Evolutionary conservation across 75 land plant genomes (phyloP).

Genomic region (Cunninghamia lanceolata): DNA sequence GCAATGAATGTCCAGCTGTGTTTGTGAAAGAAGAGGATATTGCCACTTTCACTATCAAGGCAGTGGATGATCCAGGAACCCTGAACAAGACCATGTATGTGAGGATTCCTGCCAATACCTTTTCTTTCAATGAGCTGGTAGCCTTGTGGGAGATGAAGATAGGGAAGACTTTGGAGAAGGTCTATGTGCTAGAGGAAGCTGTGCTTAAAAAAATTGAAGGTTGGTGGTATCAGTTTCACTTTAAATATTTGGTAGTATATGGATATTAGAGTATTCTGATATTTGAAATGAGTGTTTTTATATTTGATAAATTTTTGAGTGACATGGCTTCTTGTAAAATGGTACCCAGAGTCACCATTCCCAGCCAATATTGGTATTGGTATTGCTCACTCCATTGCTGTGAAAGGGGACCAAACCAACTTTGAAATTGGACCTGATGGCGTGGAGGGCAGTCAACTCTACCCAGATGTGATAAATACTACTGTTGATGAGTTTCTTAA

Average conservation of each 20-base stretch:
- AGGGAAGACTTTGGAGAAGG: constrained; percentile 27
- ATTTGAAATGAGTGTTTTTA: not conserved
- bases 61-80: constrained; percentile 59
- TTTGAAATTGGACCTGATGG: constrained; percentile 43
- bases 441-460: constrained; percentile 32
- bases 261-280: no score
- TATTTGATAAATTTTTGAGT: not conserved
- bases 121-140: constrained; percentile 45
- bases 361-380: constrained; percentile 23
- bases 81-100: constrained; percentile 56
- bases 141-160: constrained; percentile 60
- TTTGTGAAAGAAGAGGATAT: constrained; percentile 58
- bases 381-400: constrained; percentile 18
- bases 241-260: not conserved
- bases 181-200: constrained; percentile 25
- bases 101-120: constrained; percentile 41
- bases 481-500: constrained; percentile 42
- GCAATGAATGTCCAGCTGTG: constrained; percentile 14
- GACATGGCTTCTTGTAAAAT: not conserved
- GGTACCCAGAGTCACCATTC: constrained; percentile 24
- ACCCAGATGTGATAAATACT: constrained; percentile 48
- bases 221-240: not conserved
- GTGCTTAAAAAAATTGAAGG: constrained; percentile 22
- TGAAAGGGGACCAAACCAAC: constrained; percentile 36
- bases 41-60: constrained; percentile 44